Conservation (phyloP, 139 green algal genomes). For the Limnomonas spitsbergensis region DNA sequence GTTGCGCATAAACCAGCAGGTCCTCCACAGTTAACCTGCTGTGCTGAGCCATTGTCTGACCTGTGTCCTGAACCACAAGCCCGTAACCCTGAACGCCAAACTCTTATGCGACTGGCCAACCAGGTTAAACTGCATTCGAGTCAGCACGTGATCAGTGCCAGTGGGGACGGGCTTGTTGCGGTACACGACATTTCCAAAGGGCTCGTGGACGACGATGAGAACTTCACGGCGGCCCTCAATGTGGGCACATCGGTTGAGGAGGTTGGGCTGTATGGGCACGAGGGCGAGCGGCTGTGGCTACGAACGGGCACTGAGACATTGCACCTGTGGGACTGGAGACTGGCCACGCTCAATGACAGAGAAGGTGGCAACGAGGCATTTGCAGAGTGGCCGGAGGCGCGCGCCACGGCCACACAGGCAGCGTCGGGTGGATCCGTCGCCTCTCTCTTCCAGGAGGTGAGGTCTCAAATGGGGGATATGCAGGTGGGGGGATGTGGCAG, state of each 20-base stretch:
- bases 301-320: constrained; percentile 67
- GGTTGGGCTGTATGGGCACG: constrained; percentile 64
- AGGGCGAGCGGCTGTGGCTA: constrained; percentile 55
- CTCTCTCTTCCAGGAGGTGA: constrained; percentile 24
- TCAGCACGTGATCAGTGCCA: constrained; percentile 52
- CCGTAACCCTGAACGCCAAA: too few species aligned
- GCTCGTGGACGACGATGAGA: constrained; percentile 61
- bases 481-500: background rate
- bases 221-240: constrained; percentile 70
- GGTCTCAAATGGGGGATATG: background rate
- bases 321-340: constrained; percentile 78
- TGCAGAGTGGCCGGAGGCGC: constrained; percentile 47
- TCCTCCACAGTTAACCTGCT: too few species aligned
- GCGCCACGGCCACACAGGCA: constrained; percentile 17
- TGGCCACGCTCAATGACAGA: constrained; percentile 45
- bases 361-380: constrained; percentile 43
- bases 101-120: too few species aligned
- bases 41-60: too few species aligned
- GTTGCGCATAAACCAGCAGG: too few species aligned
- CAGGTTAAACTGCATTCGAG: constrained; percentile 53
- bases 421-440: constrained; percentile 21
- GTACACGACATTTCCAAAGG: constrained; percentile 61
- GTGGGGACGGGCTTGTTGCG: constrained; percentile 65
- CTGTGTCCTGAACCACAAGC: too few species aligned
- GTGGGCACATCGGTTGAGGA: constrained; percentile 63